Conservation (phyloP, 1,139 yeast species). For the Zygoascus hellenicus region DNA sequence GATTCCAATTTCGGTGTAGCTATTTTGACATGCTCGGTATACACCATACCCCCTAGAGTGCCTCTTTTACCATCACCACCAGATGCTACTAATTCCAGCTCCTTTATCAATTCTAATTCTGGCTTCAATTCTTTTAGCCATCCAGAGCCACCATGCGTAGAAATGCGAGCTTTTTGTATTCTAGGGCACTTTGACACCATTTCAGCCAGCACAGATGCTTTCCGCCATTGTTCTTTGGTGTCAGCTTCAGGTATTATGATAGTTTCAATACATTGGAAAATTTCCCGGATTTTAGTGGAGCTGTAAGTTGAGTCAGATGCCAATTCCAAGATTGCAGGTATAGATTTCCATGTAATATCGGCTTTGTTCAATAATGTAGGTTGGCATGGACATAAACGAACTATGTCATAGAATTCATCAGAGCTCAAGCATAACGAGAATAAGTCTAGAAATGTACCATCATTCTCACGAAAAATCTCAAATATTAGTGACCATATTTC, state of each 20-base stretch:
- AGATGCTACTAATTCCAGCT: neutral
- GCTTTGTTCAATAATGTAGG: neutral
- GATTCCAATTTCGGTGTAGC: constrained; percentile 1
- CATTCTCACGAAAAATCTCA: neutral
- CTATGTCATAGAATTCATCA: neutral
- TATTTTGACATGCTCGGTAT: constrained; percentile 4
- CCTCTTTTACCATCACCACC: constrained; percentile 1
- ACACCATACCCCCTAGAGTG: constrained; percentile 1
- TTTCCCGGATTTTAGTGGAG: neutral
- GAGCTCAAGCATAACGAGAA: neutral
- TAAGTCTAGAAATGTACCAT: constrained; percentile 1
- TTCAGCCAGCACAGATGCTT: constrained; percentile 2
- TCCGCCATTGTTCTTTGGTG: constrained; percentile 6
- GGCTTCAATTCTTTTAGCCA: constrained; percentile 8
- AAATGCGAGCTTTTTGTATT: constrained; percentile 1
- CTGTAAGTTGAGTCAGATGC: neutral
- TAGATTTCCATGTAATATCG: constrained; percentile 2
- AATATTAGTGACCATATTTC: constrained; percentile 9
- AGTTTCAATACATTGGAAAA: neutral
- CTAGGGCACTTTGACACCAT: constrained; percentile 2
- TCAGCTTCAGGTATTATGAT: constrained; percentile 2
- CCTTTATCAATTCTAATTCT: neutral
- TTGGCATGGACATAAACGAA: constrained; percentile 4
- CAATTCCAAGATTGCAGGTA: neutral
- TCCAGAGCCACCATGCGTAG: constrained; percentile 6